These are phyloP conservation scores for Piloderma croceum DNA, from an alignment of 768 basidiomycete genomes.

Conservation along the genomic window DNA sequence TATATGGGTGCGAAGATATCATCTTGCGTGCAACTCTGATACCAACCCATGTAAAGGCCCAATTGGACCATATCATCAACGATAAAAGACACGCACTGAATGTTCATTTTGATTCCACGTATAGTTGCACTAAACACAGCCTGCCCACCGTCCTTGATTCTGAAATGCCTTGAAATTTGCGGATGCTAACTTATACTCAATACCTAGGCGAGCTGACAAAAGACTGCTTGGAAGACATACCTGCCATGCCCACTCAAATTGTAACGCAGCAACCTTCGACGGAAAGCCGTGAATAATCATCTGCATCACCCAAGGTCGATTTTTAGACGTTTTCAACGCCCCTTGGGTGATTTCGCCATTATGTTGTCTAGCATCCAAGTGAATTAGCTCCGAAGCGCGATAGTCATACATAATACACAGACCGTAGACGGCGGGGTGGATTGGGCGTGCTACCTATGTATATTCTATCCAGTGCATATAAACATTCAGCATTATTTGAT, in stretches of 20 bases:
- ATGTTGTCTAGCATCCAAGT: conserved; percentile 50
- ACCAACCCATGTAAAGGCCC: conserved; percentile 2
- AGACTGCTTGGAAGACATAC: too few species aligned
- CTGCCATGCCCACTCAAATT: conserved; percentile 90
- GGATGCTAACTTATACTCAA: too few species aligned
- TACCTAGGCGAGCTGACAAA: too few species aligned
- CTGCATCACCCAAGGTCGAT: conserved; percentile 77
- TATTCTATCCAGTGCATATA: conserved; percentile 41
- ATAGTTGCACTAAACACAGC: conserved; percentile 33
- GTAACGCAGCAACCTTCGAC: conserved; percentile 64
- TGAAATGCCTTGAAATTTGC: conserved; percentile 59
- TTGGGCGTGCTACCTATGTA: conserved; percentile 74
- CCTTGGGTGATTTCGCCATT: conserved; percentile 74
- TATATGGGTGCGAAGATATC: conserved; percentile 62
- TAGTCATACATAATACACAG: conserved; percentile 7
- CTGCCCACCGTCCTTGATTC: conserved; percentile 33
- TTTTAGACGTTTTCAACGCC: conserved; percentile 56
- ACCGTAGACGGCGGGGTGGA: conserved; percentile 63
- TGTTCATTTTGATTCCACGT: conserved; percentile 38
- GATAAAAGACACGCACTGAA: conserved; percentile 33
- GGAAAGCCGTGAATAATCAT: conserved; percentile 85
- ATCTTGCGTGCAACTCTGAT: conserved; percentile 56
- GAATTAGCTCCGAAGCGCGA: neutral
- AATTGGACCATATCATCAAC: conserved; percentile 1
- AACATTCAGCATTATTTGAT: conserved; percentile 6